These are phyloP conservation scores for Plasmodium malariae DNA, from an alignment of 169 alveolate species.

Conservation along the genomic window DNA sequence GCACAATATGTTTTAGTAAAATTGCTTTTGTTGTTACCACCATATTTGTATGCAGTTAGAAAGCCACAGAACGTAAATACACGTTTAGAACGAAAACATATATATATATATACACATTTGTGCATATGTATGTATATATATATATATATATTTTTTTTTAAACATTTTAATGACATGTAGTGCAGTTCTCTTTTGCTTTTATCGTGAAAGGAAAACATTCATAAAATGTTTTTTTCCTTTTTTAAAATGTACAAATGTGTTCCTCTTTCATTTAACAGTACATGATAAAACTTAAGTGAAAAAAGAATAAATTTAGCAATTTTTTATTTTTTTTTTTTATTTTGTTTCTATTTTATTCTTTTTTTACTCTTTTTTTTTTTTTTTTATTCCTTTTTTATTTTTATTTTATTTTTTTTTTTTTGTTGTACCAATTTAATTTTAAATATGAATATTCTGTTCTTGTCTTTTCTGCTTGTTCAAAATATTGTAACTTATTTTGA, in stretches of 20 bases:
- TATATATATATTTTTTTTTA: no score
- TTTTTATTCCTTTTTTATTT: no score
- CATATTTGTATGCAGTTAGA: neutral
- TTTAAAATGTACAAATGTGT: neutral
- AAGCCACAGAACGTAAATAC: neutral
- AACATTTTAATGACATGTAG: neutral
- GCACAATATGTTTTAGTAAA: neutral
- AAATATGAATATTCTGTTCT: conserved; percentile 53
- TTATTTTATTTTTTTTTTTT: conserved; percentile 12
- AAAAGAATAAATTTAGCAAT: neutral
- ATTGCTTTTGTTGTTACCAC: neutral
- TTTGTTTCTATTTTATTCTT: no score
- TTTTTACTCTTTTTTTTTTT: no score
- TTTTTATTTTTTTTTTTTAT: neutral
- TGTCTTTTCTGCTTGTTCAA: conserved; percentile 50
- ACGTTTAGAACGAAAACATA: neutral
- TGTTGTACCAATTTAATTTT: neutral
- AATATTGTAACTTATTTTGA: conserved; percentile 39
- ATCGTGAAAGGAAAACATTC: neutral
- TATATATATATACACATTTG: no score
- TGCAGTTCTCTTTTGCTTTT: neutral
- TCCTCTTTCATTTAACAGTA: neutral
- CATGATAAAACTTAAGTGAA: neutral
- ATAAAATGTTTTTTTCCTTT: neutral
- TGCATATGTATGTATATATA: no score